phyloP scores from a whole-genome alignment of 352 stramenopile species.

The Pseudoperonospora humuli region DNA sequence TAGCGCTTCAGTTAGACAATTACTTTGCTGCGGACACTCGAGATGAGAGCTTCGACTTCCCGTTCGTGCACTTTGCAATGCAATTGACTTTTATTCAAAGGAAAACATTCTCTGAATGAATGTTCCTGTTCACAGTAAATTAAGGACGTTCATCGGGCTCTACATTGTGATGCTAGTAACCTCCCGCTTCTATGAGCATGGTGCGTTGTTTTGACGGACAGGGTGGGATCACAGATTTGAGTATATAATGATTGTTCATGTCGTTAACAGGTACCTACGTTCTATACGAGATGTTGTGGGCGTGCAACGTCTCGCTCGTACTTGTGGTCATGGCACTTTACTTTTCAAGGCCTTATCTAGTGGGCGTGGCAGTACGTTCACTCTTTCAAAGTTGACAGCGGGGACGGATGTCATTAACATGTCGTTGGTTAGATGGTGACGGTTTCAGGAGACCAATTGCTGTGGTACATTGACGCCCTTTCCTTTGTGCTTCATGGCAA shows the following conservation, averaged over 20 bases:
- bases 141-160: constrained; percentile 39
- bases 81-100: not conserved
- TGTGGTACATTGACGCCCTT: constrained; percentile 87
- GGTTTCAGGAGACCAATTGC: constrained; percentile 89
- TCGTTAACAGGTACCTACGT: constrained; percentile 59
- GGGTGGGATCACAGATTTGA: not conserved
- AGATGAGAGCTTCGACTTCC: constrained; percentile 47
- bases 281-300: constrained; percentile 74
- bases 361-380: constrained; percentile 48
- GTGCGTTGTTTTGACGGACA: constrained; percentile 14
- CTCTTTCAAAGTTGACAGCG: not conserved
- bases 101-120: not conserved
- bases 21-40: constrained; percentile 33
- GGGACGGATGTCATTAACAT: not conserved
- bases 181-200: constrained; percentile 53
- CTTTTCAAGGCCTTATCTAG: constrained; percentile 74
- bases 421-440: constrained; percentile 56
- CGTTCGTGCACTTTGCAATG: constrained; percentile 18
- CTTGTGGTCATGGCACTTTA: constrained; percentile 60
- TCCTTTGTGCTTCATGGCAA: constrained; percentile 68
- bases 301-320: constrained; percentile 69
- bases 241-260: not conserved
- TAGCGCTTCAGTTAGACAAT: constrained; percentile 48
- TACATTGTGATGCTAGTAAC: constrained; percentile 48
- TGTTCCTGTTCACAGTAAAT: constrained; percentile 22